These are phyloP conservation scores for Nothomitra cinnamomea DNA, from an alignment of 2,329 filamentous ascomycete species.

Conservation along the genomic window DNA sequence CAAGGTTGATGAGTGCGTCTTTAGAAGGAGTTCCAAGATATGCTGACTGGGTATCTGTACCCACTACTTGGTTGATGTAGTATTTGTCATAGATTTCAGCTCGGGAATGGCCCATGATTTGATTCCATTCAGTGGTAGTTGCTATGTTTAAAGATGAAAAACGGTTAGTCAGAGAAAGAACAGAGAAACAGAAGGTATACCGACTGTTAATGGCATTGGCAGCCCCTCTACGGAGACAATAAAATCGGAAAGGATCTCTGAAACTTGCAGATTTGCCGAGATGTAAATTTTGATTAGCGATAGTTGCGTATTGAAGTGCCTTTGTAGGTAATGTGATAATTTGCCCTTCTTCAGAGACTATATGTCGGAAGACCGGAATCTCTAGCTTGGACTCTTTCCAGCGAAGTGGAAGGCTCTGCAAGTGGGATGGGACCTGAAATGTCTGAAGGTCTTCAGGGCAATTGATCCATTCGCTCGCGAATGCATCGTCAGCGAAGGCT, in stretches of 20 bases:
- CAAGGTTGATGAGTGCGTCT: too few relatives aligned
- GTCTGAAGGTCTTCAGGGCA: too few relatives aligned
- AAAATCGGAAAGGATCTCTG: neutral
- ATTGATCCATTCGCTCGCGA: too few relatives aligned
- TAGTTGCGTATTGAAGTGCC: neutral
- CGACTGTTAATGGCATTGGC: neutral
- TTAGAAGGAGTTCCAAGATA: too few relatives aligned
- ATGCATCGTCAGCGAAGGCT: too few relatives aligned
- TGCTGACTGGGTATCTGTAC: too few relatives aligned
- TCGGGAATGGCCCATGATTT: neutral
- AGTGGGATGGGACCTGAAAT: neutral
- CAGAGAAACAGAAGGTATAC: neutral
- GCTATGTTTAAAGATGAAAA: neutral
- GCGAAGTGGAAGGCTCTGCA: neutral
- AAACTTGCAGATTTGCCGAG: neutral
- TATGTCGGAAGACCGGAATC: neutral
- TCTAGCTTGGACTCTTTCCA: neutral
- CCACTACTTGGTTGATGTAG: neutral
- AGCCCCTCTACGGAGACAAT: neutral
- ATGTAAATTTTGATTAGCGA: neutral
- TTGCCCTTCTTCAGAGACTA: neutral
- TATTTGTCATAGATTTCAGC: neutral
- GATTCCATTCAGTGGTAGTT: neutral
- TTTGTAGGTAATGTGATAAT: neutral
- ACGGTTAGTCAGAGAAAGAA: neutral